Evolutionary conservation across 768 basidiomycete species (phyloP).

Genomic region (Gloeophyllum trabeum): DNA sequence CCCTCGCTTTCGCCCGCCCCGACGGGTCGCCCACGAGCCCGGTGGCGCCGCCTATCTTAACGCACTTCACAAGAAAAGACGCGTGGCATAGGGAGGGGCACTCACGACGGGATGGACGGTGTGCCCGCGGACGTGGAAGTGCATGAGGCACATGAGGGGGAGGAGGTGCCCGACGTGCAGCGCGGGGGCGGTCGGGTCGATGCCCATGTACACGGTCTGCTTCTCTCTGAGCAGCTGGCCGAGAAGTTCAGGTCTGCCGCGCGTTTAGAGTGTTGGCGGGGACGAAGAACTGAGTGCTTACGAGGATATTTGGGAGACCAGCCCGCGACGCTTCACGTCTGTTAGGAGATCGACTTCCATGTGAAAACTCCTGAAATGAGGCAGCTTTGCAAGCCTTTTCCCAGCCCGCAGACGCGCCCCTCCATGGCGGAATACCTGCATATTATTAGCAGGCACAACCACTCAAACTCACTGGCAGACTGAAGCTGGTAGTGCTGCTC

Average conservation of each 20-base stretch:
- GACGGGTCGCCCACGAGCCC: constrained; percentile 97
- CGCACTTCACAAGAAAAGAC: constrained; percentile 2
- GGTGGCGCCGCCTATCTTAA: constrained; percentile 92
- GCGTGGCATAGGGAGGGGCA: constrained; percentile 3
- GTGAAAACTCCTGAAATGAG: constrained; percentile 8
- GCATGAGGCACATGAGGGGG: constrained; percentile 77
- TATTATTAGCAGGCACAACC: too few species aligned
- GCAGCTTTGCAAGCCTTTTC: too few species aligned
- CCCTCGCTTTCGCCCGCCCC: constrained; percentile 74
- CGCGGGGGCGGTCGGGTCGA: constrained; percentile 86
- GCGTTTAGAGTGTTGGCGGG: background rate
- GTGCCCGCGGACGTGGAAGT: constrained; percentile 85
- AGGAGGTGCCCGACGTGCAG: constrained; percentile 92
- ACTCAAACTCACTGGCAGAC: too few species aligned
- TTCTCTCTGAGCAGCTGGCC: background rate
- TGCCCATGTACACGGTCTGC: constrained; percentile 71
- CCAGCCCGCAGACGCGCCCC: too few species aligned
- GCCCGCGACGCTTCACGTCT: constrained; percentile 20
- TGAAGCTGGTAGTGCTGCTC: too few species aligned
- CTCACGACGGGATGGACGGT: constrained; percentile 73
- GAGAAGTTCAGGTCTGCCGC: background rate
- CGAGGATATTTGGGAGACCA: constrained; percentile 9
- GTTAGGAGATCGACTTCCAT: constrained; percentile 16
- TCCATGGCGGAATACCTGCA: too few species aligned
- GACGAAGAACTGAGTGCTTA: background rate